Evolutionary conservation across 1,139 yeast genomes (phyloP).

Genomic region (Diutina scorzettiae): DNA sequence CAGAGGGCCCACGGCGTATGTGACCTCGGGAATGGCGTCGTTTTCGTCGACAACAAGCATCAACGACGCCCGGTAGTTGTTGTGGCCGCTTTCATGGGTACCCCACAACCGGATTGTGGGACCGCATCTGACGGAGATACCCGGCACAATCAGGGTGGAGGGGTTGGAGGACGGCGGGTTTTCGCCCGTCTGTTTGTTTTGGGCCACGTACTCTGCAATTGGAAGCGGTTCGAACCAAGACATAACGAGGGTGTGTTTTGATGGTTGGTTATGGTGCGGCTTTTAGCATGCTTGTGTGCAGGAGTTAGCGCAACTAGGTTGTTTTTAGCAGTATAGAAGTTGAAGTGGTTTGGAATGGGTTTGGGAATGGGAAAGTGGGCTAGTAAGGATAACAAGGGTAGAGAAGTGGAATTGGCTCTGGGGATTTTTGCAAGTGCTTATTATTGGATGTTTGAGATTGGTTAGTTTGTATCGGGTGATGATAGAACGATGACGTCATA

Average conservation of each 20-base stretch:
- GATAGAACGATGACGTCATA: too few species aligned
- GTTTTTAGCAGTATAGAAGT: too few species aligned
- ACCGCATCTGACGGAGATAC: constrained; percentile 1
- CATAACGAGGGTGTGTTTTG: neutral
- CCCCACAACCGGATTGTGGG: constrained; percentile 18
- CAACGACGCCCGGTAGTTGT: constrained; percentile 52
- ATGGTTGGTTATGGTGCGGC: neutral
- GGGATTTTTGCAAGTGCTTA: too few species aligned
- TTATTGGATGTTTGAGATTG: too few species aligned
- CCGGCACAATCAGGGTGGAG: neutral
- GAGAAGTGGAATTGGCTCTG: too few species aligned
- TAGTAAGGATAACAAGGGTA: too few species aligned
- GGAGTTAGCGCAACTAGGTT: too few species aligned
- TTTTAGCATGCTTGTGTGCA: too few species aligned
- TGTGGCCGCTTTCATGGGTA: constrained; percentile 32
- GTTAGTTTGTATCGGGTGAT: too few species aligned
- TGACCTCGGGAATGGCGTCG: neutral
- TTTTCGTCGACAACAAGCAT: constrained; percentile 44
- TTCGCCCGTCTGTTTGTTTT: constrained; percentile 16
- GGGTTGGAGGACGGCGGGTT: constrained; percentile 20
- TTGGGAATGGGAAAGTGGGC: too few species aligned
- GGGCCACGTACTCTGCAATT: constrained; percentile 16
- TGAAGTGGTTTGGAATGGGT: too few species aligned
- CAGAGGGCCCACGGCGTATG: neutral
- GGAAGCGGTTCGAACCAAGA: constrained; percentile 23